A percentile compares a stretch with the other conserved stretches of the same genome.
phyloP scores from a whole-genome alignment of 495 filamentous ascomycete species.

The Hyphodiscus hymeniophilus region DNA sequence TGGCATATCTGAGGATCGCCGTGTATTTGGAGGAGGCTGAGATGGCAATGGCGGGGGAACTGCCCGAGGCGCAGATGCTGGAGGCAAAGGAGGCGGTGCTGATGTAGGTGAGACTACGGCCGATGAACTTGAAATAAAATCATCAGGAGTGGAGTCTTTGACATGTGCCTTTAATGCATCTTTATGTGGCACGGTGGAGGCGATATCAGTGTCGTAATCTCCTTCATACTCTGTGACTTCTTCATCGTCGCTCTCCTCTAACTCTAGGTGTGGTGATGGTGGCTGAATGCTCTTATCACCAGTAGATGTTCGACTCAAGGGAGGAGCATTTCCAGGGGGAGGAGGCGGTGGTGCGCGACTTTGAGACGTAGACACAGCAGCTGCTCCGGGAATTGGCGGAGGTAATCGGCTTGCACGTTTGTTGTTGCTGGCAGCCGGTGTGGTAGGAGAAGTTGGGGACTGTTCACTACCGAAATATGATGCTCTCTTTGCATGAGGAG shows the following conservation, averaged over 20 bases:
- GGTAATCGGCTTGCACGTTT: constrained; percentile 45
- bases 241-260: constrained; percentile 56
- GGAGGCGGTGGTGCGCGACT: constrained; percentile 68
- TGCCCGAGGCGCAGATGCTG: constrained; percentile 37
- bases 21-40: constrained; percentile 21
- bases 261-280: constrained; percentile 30
- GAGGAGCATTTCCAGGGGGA: constrained; percentile 58
- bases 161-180: constrained; percentile 83
- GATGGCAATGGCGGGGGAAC: constrained; percentile 36
- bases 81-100: constrained; percentile 52
- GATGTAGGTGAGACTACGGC: constrained; percentile 29
- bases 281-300: constrained; percentile 39
- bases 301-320: constrained; percentile 52
- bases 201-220: constrained; percentile 97
- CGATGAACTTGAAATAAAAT: constrained; percentile 37
- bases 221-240: constrained; percentile 94
- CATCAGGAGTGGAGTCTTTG: constrained; percentile 63
- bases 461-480: constrained; percentile 37
- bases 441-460: constrained; percentile 39
- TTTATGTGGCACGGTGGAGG: constrained; percentile 77
- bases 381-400: constrained; percentile 37
- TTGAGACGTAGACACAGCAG: constrained; percentile 46
- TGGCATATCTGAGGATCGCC: constrained; percentile 61
- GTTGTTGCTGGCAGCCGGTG: constrained; percentile 32
- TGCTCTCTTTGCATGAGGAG: constrained; percentile 39